Evolutionary conservation across 2,329 filamentous ascomycete genomes (phyloP).

Genomic region (Calonectria ilicicola): DNA sequence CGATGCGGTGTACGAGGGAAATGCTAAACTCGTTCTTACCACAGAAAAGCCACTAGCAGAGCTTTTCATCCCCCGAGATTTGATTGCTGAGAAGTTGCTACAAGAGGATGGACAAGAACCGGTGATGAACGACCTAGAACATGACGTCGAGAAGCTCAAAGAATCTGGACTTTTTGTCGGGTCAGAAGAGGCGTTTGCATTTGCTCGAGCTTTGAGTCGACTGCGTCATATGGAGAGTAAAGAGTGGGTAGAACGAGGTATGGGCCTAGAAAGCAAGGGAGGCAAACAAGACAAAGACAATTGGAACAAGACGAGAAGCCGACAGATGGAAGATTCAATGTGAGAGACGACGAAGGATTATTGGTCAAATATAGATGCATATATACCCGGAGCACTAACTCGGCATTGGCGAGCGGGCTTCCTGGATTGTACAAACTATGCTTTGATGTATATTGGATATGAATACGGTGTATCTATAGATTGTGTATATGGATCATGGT

Average conservation of each 20-base stretch:
- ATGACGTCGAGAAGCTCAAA: slow-evolving; percentile 88
- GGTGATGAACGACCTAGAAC: slow-evolving; percentile 88
- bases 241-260: slow-evolving; percentile 92
- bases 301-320: slow-evolving; percentile 74
- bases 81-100: slow-evolving; percentile 71
- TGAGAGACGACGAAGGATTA: slow-evolving; percentile 45
- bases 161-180: slow-evolving; percentile 89
- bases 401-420: slow-evolving; percentile 42
- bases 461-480: slow-evolving; percentile 16
- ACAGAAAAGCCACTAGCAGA: slow-evolving; percentile 86
- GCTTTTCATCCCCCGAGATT: slow-evolving; percentile 83
- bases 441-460: slow-evolving; percentile 28
- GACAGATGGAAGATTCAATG: slow-evolving; percentile 77
- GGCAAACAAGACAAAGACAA: slow-evolving; percentile 74
- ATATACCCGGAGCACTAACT: slow-evolving; percentile 44
- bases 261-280: slow-evolving; percentile 73
- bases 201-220: slow-evolving; percentile 87
- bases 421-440: slow-evolving; percentile 39
- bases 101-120: slow-evolving; percentile 67
- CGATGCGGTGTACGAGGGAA: slow-evolving; percentile 91
- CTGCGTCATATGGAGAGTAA: slow-evolving; percentile 93
- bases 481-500: background rate
- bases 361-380: slow-evolving; percentile 33
- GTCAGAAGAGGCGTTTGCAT: slow-evolving; percentile 96
- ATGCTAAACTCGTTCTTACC: slow-evolving; percentile 95